phyloP scores from a whole-genome alignment of 331 rosid species.

The Acacia pycnantha region DNA sequence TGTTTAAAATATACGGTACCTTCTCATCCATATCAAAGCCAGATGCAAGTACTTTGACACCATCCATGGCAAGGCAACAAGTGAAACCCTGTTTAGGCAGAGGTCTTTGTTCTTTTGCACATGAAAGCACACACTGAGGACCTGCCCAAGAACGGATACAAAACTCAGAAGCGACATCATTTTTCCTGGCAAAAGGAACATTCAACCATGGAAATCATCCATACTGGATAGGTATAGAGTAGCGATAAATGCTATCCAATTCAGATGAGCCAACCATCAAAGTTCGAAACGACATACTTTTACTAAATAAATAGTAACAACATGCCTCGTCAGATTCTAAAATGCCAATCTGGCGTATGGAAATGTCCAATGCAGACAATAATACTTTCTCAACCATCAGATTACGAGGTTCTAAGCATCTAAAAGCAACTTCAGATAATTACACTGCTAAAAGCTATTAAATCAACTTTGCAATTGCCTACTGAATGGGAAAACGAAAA shows the following conservation, averaged over 20 bases:
- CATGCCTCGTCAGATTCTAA: conserved; percentile 14
- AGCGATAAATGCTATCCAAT: not conserved
- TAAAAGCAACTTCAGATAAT: conserved; percentile 18
- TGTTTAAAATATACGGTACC: conserved; percentile 36
- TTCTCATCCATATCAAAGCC: conserved; percentile 82
- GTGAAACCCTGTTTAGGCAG: conserved; percentile 78
- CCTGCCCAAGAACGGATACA: conserved; percentile 53
- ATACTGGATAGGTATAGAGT: not conserved
- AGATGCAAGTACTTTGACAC: conserved; percentile 87
- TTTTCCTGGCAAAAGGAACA: not conserved
- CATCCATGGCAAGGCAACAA: conserved; percentile 95
- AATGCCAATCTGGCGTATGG: conserved; percentile 12
- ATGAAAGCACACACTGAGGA: conserved; percentile 82
- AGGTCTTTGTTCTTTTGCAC: conserved; percentile 63
- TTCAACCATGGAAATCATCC: conserved; percentile 10
- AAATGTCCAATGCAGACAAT: not conserved
- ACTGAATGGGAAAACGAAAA: not conserved
- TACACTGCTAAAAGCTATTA: not conserved
- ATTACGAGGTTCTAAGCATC: not conserved
- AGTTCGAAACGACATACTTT: not conserved
- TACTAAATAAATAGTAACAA: not conserved
- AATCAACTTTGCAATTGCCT: not conserved
- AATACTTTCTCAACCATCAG: not conserved
- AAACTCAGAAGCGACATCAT: conserved; percentile 20
- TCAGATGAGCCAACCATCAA: not conserved